These are phyloP conservation scores for Hordeum pubiflorum DNA, from an alignment of 202 grass and related monocot species.

Conservation along the genomic window DNA sequence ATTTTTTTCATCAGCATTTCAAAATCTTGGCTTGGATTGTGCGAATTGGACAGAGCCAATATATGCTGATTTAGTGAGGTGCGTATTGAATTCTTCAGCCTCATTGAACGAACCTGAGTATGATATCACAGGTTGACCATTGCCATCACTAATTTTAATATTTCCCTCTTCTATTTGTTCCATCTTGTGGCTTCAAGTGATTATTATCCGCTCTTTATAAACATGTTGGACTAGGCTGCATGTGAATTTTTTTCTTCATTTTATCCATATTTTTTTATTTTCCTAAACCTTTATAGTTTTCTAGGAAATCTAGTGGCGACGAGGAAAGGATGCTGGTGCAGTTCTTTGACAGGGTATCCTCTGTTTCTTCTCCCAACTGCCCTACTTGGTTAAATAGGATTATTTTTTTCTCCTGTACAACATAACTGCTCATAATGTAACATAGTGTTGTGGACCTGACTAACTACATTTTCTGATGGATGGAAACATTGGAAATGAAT, in stretches of 20 bases:
- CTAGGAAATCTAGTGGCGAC: conserved; percentile 74
- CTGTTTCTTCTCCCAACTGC: conserved; percentile 21
- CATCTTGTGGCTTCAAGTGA: background rate
- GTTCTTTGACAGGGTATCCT: conserved; percentile 81
- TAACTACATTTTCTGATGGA: background rate
- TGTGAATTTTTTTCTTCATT: background rate
- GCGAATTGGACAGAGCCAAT: conserved; percentile 93
- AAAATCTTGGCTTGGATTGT: conserved; percentile 85
- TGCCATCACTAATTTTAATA: background rate
- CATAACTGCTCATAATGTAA: background rate
- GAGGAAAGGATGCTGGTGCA: conserved; percentile 77
- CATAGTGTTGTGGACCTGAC: background rate
- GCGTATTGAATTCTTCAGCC: conserved; percentile 12
- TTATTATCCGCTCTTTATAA: background rate
- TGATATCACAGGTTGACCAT: background rate
- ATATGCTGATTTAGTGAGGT: conserved; percentile 85
- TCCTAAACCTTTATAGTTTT: conserved; percentile 28
- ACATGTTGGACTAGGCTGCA: background rate
- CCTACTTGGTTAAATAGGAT: background rate
- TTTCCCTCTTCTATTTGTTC: background rate
- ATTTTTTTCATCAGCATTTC: conserved; percentile 61
- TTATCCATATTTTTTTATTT: background rate
- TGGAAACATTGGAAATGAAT: background rate
- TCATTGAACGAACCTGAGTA: background rate
- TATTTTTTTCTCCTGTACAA: background rate